These are phyloP conservation scores for Akebia trifoliata DNA, from an alignment of 164 flowering plant species.

Conservation along the genomic window DNA sequence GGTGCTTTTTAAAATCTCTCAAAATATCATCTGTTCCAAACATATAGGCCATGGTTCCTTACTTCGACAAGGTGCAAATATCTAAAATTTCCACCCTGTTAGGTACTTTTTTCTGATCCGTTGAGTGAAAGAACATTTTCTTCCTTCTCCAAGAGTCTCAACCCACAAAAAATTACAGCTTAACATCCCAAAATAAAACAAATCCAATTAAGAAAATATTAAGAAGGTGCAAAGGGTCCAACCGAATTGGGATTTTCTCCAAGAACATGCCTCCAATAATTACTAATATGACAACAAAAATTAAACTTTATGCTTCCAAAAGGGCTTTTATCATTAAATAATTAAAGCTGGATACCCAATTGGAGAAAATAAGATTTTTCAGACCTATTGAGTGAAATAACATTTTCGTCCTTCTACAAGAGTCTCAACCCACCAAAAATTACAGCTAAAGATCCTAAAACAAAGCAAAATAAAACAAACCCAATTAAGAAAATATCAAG, in stretches of 20 bases:
- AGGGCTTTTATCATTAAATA: not conserved
- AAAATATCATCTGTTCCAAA: too few relatives aligned
- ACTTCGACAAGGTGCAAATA: too few relatives aligned
- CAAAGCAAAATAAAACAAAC: not conserved
- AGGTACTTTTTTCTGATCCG: too few relatives aligned
- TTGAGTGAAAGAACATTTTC: not conserved
- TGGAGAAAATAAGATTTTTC: too few relatives aligned
- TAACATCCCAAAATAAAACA: not conserved
- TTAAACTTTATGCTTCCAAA: not conserved
- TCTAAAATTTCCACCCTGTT: too few relatives aligned
- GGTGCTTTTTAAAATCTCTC: too few relatives aligned
- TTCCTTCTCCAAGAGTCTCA: not conserved
- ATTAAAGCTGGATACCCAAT: not conserved
- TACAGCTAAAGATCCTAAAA: not conserved
- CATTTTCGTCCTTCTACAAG: too few relatives aligned
- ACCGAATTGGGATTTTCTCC: not conserved
- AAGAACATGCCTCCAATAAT: not conserved
- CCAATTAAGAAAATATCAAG: not conserved
- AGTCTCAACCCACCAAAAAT: too few relatives aligned
- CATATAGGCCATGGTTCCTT: too few relatives aligned
- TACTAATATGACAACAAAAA: not conserved
- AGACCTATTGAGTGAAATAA: too few relatives aligned
- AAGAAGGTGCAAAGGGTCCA: not conserved
- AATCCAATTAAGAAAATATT: not conserved
- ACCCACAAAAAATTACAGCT: not conserved